Evolutionary conservation across 2,329 filamentous ascomycete species (phyloP).

Genomic region (Akanthomyces lecanii): DNA sequence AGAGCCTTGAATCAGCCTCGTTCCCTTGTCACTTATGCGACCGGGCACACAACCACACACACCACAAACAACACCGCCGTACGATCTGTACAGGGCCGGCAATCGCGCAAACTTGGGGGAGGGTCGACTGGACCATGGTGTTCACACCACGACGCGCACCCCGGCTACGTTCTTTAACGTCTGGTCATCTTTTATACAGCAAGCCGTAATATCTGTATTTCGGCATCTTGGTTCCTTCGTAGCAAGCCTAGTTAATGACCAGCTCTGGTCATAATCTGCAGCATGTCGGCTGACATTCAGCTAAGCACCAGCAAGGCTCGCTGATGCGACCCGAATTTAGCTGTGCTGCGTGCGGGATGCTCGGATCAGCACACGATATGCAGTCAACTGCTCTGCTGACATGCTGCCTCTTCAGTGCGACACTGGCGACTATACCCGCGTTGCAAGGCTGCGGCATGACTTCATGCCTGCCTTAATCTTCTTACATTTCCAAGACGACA

Average conservation of each 20-base stretch:
- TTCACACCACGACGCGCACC: constrained; percentile 12
- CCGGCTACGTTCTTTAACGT: not conserved
- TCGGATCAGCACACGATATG: not conserved
- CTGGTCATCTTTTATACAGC: not conserved
- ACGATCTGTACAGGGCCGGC: constrained; percentile 9
- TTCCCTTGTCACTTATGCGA: not conserved
- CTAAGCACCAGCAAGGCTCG: constrained; percentile 4
- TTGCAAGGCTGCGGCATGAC: not conserved
- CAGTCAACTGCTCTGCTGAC: constrained; percentile 11
- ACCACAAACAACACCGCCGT: not conserved
- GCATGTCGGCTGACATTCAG: constrained; percentile 1
- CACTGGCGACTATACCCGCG: constrained; percentile 3
- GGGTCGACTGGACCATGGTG: constrained; percentile 1
- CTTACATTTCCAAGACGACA: not conserved
- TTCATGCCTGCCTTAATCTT: not conserved
- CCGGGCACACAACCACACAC: not conserved
- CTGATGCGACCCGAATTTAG: not conserved
- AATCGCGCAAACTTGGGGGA: constrained; percentile 8
- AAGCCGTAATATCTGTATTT: not conserved
- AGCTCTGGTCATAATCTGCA: not conserved
- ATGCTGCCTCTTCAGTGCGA: not conserved
- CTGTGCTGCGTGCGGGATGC: not conserved
- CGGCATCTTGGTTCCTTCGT: not conserved
- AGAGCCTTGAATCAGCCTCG: not conserved
- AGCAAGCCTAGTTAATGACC: not conserved